Base-by-base conservation (phyloP, 164 flowering plant species). In the Amborella trichopoda region DNA sequence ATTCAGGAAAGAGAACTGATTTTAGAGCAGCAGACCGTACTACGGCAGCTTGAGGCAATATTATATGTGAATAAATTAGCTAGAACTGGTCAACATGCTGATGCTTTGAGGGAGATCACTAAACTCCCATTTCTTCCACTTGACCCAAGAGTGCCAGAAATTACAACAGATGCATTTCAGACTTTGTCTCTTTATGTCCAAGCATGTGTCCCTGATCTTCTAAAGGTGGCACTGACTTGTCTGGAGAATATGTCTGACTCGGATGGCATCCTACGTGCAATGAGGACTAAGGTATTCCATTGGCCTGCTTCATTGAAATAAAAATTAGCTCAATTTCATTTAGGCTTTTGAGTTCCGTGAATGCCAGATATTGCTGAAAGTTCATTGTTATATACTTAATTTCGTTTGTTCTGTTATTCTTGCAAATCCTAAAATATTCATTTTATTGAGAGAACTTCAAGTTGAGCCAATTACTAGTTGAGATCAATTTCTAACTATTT, bases 181-280 rank as follows among this genome's bases (percentile, higher is more conserved):
- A 73, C 42, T 54, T 60, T 84, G 44, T 82, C 96, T 40, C 81
- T 77, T 28, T 67, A 84, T 66, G 87, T 91, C 44, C 95, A 87
- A 66, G 75, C 86, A 52, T 91, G 99, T 66, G 83, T 87, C 11
- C 99, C 99, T 1, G 96, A 88, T 68, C 95, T 93, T 53, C 67
- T 93, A 28, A 93, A 71, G 61, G 81, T 69, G 52, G 82, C 96
- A 41, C 80, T 93, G 26, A 66, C 58, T 49, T 82, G 88, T 63
- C 66, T 93, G 71, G 95, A 87, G 58, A 78, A 72, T 58, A 78
- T 80, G 47, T 46, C 79, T 0, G 88, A 82, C 65, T 59, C 91
- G 38, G 96, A 93, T 70, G 95, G 89, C 30, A 78, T 94, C 25
- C 83, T 84, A 51, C 99, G 89, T 40, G 83, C 81, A 49, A 59